Evolutionary conservation across 1,139 yeast species (phyloP), one percentile per base, ranked within the genome.

Genomic region (Diutina scorzettiae): DNA sequence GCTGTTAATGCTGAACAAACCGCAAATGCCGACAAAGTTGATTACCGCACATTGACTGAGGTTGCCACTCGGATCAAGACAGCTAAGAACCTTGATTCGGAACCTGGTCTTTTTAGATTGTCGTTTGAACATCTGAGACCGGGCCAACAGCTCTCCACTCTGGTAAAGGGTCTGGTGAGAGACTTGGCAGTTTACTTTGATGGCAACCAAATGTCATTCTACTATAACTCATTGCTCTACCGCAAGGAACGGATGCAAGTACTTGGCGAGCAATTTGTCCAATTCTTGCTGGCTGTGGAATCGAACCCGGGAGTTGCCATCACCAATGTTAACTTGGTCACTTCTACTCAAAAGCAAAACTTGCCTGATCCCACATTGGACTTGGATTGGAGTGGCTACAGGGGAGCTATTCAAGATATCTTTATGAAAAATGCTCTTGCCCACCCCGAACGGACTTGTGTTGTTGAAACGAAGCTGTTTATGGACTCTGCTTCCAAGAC

Each of bases 391-490:
- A 68, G 79, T 37, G 84, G 84, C 17, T 91, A 78, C 61, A 73
- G 93, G 50, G 98, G 99, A 41, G 89, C 97, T 9, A 93, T 91
- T 51, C 98, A 93, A 56, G 98, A 91, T 53, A 89, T 91, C 41
- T 91, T 91, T 60, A 78, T 81, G 59, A 76, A 70, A 44, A 91
- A 91, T 57, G 96, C 98, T 3, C 76, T 69, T 40, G 73, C 71
- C 49, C 79, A 75, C 56, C 98, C 98, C 3, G 87, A 84, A 27
- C 74, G 95, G 55, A 69, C 82, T 2, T 86, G 97, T 65, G 95
- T 91, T 40, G 81, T 89, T 28, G 98, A 91, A 62, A 89, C 98
- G 27, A 83, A 85, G 46, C 78, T 83, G 29, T 75, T 78, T 50
- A 54, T 79, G 51, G 69, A 74, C 39, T 66, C 78, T 12, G 62